A percentile compares a stretch with the other conserved stretches of the same genome.
Evolutionary conservation across 345 rosid genomes (phyloP).

Genomic region (Populus simonii): DNA sequence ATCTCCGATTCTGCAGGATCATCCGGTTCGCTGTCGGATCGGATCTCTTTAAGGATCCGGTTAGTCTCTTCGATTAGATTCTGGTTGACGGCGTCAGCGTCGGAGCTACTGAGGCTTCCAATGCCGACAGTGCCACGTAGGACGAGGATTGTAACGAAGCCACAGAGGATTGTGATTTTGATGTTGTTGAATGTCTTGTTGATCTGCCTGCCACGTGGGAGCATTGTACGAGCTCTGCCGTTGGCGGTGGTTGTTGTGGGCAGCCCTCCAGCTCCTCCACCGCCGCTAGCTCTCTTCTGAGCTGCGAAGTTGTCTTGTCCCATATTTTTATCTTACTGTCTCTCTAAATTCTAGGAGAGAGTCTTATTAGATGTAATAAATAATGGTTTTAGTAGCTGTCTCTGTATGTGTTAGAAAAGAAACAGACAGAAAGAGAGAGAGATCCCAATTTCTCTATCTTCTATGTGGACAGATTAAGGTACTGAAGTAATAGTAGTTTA

Average conservation of each 20-base stretch:
- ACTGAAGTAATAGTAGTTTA: background rate
- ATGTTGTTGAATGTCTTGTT: slow-evolving; percentile 83
- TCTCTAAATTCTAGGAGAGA: background rate
- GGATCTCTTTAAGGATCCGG: slow-evolving; percentile 81
- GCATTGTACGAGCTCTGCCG: slow-evolving; percentile 34
- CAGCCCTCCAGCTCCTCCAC: slow-evolving; percentile 40
- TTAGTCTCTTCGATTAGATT: slow-evolving; percentile 77
- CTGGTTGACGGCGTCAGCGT: slow-evolving; percentile 77
- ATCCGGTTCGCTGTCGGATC: slow-evolving; percentile 73
- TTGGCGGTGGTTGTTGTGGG: slow-evolving; percentile 48
- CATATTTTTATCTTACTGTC: slow-evolving; percentile 28
- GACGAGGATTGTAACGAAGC: slow-evolving; percentile 90
- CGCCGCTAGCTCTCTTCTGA: slow-evolving; percentile 59
- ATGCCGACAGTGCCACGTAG: slow-evolving; percentile 92
- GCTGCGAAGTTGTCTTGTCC: slow-evolving; percentile 58
- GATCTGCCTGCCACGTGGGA: slow-evolving; percentile 81
- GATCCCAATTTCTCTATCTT: background rate
- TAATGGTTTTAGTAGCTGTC: no score
- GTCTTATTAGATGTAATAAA: background rate
- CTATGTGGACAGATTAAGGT: background rate
- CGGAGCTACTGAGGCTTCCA: slow-evolving; percentile 65
- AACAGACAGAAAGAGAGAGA: background rate
- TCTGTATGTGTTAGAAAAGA: no score
- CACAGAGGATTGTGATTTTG: slow-evolving; percentile 89
- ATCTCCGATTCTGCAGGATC: slow-evolving; percentile 48